Base-by-base conservation (phyloP, 1,284 basidiomycete genomes). In the Waitea zeae region DNA sequence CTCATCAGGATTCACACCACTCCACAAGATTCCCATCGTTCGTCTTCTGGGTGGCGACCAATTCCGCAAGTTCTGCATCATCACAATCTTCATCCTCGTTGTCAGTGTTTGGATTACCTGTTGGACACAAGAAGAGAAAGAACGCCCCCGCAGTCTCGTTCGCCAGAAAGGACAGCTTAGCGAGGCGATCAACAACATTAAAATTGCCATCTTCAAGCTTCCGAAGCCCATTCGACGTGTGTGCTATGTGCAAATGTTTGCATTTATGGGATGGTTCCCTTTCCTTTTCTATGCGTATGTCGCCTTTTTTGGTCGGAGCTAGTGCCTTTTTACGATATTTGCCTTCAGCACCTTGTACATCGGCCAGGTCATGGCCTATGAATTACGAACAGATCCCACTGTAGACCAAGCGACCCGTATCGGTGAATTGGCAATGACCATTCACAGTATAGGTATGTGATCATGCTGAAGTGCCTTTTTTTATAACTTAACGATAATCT, bases 181-280 rank as follows among this genome's bases (percentile, higher is more conserved):
- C 29, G 76, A 89, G 49, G 60, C 90, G 29, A 46, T 83, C 36
- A 56, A 66, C 33, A 88, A 84, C 41, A 92, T 96, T 37, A 67
- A 70, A 44, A 62, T 58, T 28, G 80, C 86, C 3, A 60, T 88
- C 6, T 51, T 69, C 30, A 72, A 73, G 34, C 64, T 96, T 20
- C 90, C 90, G 0, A 70, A 69, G 39, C 76, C 87, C 6, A 79
- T 96, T 31, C 68, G 76, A 37, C 68, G 84, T 24, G 89, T 96
- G 11, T 96, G 90, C 52, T 79, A 80, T 46, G 89, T 92, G 4
- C 87, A 90, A 48, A 49, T 90, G 11, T 88, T 87, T 52, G 86
- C 87, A 1, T 90, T 88, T 50, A 87, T 89, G 82, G 84, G 83
- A 46, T 90, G 87, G 84, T 95, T 93, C 50, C 89, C 89, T 0